phyloP scores from a whole-genome alignment of 2,329 filamentous ascomycete genomes.

The Fusarium setosum region DNA sequence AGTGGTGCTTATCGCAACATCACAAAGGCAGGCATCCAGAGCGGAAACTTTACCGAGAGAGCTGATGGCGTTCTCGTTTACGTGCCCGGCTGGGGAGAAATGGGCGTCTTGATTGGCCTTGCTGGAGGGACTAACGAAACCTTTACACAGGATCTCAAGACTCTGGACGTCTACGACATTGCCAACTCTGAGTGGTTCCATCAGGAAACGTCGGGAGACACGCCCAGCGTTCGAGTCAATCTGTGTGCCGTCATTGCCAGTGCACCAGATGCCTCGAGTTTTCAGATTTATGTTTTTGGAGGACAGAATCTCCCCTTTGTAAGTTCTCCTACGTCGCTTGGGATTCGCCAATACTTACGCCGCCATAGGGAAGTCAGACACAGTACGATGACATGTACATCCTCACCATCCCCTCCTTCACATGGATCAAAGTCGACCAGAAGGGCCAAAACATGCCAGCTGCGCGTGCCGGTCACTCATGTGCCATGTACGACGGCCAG shows the following conservation, averaged over 20 bases:
- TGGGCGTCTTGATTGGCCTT: slow-evolving; percentile 78
- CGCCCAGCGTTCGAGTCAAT: slow-evolving; percentile 64
- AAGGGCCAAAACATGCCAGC: slow-evolving; percentile 66
- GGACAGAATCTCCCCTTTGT: slow-evolving; percentile 78
- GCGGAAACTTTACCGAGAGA: slow-evolving; percentile 74
- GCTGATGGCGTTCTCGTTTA: slow-evolving; percentile 80
- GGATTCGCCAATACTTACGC: too few species aligned
- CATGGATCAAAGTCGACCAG: slow-evolving; percentile 68
- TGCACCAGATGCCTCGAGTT: slow-evolving; percentile 77
- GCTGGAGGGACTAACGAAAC: slow-evolving; percentile 77
- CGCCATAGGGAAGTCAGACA: slow-evolving; percentile 56
- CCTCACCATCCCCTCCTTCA: slow-evolving; percentile 70
- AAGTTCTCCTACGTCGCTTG: too few species aligned
- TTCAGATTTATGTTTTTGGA: slow-evolving; percentile 83
- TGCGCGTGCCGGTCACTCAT: slow-evolving; percentile 58
- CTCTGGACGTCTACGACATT: slow-evolving; percentile 77
- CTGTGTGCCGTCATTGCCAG: slow-evolving; percentile 73
- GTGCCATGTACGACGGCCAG: slow-evolving; percentile 68
- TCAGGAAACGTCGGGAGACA: slow-evolving; percentile 65
- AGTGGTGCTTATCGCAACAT: slow-evolving; percentile 79
- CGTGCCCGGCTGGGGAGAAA: slow-evolving; percentile 78
- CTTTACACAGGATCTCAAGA: slow-evolving; percentile 67
- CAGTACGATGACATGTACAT: slow-evolving; percentile 76
- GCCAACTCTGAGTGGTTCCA: slow-evolving; percentile 69
- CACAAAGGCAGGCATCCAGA: slow-evolving; percentile 76